Base-by-base conservation (phyloP, 768 basidiomycete genomes). In the Gymnopilus dilepis region DNA sequence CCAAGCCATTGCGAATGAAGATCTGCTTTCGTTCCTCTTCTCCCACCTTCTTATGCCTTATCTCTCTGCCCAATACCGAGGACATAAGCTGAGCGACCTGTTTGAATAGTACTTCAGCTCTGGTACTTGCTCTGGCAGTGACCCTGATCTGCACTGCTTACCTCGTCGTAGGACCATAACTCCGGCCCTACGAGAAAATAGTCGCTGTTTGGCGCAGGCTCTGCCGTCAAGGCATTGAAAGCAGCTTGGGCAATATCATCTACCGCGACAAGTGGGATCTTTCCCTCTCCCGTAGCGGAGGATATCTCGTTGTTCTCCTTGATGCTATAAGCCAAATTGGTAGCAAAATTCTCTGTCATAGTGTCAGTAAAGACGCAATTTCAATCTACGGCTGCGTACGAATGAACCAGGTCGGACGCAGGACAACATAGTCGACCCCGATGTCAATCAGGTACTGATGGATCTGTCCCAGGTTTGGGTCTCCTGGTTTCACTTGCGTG, bases 391-490 rank as follows among this genome's bases (percentile, higher is more conserved):
- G 8, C 21, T 13, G 37, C 58, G 11, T 47, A 63, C 61, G 30
- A 9, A 60, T 67, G 58, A 75, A 75, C 68, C 69, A 74, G 26
- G 69, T 69, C 6, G 72, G 72, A 1, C 72, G 67, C 6, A 75
- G 45, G 8, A 66, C 69, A 21, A 65, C 66, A 40, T 71, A 72
- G 17, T 74, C 72, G 4, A 45, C 55, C 28, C 41, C 28, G 8
- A 31, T 42, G 26, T 56, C 55, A 2, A 43, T 41, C 38, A 56
- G 30, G 24, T 42, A 56, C 41, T 56, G n/a, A 19, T 41, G 41
- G 17, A 58, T 47, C 47, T 58, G 45, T 11, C 57, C 57, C 12
- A 33, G 24, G 13, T 17, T 40, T 17, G 57, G 45, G 17, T 40
- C 47, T 1, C 57, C 57, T 15, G 45, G 45, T 15, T 58, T 22